Conservation (phyloP, 257 asterid species). For the Solanum chiquidenum region DNA sequence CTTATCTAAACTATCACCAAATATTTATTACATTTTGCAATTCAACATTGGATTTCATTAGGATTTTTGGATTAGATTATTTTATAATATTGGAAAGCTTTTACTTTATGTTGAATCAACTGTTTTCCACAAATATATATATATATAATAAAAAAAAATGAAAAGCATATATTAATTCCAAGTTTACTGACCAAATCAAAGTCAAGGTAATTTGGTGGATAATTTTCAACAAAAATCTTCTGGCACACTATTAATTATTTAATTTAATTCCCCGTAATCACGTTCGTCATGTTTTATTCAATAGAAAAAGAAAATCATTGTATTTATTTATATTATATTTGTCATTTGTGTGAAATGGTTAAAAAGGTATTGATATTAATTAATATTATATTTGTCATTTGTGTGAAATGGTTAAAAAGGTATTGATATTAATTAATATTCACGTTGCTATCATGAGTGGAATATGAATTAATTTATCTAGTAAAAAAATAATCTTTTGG, state of each 20-base stretch:
- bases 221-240: not conserved
- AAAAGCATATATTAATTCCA: not conserved
- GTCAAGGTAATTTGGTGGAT: not conserved
- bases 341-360: not conserved
- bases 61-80: too few species aligned
- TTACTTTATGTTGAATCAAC: not conserved
- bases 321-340: not conserved
- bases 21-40: too few species aligned
- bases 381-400: not conserved
- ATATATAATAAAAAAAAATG: not conserved
- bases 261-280: not conserved
- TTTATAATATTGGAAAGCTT: not conserved
- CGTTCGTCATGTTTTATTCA: not conserved
- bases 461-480: not conserved
- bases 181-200: not conserved
- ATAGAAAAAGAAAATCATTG: not conserved
- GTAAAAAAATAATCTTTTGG: not conserved
- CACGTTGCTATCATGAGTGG: not conserved
- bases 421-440: not conserved
- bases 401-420: not conserved
- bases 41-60: not conserved
- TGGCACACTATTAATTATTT: not conserved
- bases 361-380: not conserved
- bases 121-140: not conserved
- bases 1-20: not conserved